Evolutionary conservation across 192 early-diverging fungal genomes (phyloP), one percentile per base, ranked within the genome.

Genomic region (Coemansia sp.): DNA sequence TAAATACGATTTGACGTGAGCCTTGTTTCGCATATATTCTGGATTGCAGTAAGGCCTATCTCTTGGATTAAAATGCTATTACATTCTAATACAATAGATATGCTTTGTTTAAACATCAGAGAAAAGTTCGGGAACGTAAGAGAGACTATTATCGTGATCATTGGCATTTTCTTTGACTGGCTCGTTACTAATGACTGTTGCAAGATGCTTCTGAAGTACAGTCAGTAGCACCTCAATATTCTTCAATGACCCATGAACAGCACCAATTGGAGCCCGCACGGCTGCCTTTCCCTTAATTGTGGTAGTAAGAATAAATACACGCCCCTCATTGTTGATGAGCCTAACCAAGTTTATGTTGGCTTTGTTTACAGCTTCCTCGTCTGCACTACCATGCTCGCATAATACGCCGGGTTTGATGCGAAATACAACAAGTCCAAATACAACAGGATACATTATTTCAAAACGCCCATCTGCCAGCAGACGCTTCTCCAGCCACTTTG

Each of bases 361-460:
- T 22, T 28, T 44, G 60, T 84, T 75, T 22, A 68, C 52, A 2
- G 19, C 52, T 1, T 57, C 58, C 2, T 54, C 52, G 24, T 25
- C 24, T 18, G 16, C 32, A 1, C 18, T 38, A 7, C 6, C 22
- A 25, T 18, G 34, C 3, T 26, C 22, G 10, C 25, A n/a, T 18
- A 79, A 23, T n/a, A 51, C 65, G 24, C 41, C 28, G 5, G 76
- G 65, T 49, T 67, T 77, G 30, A 86, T 50, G 12, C 83, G 65
- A 57, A 86, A 78, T 5, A 81, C 75, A 7, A 78, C 74, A n/a
- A 86, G 69, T 0, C 68, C 68, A 73, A 86, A 84, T 5, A 68
- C 61, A 3, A 68, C 58, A 1, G 73, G 78, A 1, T 60, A 58
- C 38, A 83, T 28, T 7, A 86, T 68, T 41, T 82, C 77, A 56